Evolutionary conservation across 495 filamentous ascomycete genomes (phyloP).

Genomic region (Trichoderma reesei): DNA sequence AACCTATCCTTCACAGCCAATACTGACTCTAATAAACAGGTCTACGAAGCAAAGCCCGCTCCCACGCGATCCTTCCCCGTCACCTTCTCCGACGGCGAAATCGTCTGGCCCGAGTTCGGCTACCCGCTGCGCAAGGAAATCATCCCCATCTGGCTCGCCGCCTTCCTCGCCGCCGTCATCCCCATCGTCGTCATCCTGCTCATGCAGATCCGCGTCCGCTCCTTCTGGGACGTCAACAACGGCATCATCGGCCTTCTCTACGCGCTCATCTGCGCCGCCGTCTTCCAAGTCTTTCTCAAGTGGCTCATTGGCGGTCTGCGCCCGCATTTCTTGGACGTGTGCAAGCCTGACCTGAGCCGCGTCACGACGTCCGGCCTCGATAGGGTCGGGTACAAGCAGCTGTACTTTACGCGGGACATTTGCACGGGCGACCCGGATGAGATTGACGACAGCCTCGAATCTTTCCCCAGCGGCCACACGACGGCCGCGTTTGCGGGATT

Average conservation of each 20-base stretch:
- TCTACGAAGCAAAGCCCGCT: conserved; percentile 47
- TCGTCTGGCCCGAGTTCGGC: conserved; percentile 52
- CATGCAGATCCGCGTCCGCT: conserved; percentile 50
- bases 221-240: conserved; percentile 60
- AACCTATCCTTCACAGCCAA: too few species aligned
- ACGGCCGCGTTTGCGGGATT: conserved; percentile 49
- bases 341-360: conserved; percentile 39
- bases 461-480: conserved; percentile 53
- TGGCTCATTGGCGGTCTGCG: conserved; percentile 48
- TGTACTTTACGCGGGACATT: conserved; percentile 41
- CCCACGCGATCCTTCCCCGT: conserved; percentile 49
- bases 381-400: conserved; percentile 31
- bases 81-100: conserved; percentile 45
- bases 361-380: conserved; percentile 19
- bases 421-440: conserved; percentile 29
- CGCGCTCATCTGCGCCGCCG: conserved; percentile 45
- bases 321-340: conserved; percentile 49
- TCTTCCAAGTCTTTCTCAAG: conserved; percentile 50
- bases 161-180: conserved; percentile 42
- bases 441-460: conserved; percentile 44
- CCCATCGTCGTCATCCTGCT: conserved; percentile 49
- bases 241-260: conserved; percentile 51
- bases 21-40: conserved; percentile 20
- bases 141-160: conserved; percentile 50
- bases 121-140: conserved; percentile 54